Evolutionary conservation across 306 rosid genomes (phyloP).

Genomic region (Oemleria cerasiformis): DNA sequence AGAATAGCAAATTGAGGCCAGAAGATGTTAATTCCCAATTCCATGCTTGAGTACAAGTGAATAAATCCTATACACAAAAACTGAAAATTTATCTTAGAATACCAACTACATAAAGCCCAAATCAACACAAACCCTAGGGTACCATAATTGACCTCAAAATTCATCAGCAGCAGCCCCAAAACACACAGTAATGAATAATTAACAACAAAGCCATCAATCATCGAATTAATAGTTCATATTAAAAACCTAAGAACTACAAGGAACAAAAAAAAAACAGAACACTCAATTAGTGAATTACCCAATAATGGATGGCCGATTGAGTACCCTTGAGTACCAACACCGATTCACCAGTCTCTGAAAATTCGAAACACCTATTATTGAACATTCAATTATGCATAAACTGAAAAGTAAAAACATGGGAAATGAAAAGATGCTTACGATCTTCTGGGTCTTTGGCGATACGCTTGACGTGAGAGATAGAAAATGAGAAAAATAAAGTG

Average conservation of each 20-base stretch:
- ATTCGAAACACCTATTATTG: not conserved
- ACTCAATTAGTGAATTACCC: slow-evolving; percentile 1
- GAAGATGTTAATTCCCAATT: not conserved
- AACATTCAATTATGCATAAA: not conserved
- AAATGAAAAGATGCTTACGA: slow-evolving; percentile 34
- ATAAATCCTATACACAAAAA: not conserved
- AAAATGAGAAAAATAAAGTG: not conserved
- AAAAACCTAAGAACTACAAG: not conserved
- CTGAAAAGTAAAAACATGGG: not conserved
- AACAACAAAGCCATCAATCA: not conserved
- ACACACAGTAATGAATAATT: not conserved
- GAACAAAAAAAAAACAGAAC: not conserved
- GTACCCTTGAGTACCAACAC: slow-evolving; percentile 67
- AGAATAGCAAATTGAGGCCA: not conserved
- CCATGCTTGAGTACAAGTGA: not conserved
- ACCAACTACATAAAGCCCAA: not conserved
- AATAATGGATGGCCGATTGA: slow-evolving; percentile 25
- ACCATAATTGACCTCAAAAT: not conserved
- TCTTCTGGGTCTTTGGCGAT: slow-evolving; percentile 51
- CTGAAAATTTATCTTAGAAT: not conserved
- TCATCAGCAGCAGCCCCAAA: not conserved
- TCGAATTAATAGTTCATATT: not conserved
- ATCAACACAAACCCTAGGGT: not conserved
- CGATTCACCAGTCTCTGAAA: slow-evolving; percentile 76
- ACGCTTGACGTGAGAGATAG: slow-evolving; percentile 51